Conservation (phyloP, 1,284 basidiomycete genomes). For the Boletus mariae region DNA sequence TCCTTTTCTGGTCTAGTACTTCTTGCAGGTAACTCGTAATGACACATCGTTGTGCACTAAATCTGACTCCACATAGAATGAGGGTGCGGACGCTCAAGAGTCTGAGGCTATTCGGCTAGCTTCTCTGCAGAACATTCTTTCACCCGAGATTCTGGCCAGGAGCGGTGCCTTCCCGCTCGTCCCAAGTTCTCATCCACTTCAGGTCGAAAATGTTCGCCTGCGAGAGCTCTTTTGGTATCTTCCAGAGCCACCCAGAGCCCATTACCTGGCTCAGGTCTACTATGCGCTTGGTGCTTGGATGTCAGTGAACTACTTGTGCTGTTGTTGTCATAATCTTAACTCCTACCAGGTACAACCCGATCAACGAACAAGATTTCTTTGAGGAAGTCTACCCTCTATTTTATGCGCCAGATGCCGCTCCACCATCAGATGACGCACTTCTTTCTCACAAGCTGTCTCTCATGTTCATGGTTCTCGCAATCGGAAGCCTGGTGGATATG, state of each 20-base stretch:
- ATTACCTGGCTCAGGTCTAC: conserved; percentile 59
- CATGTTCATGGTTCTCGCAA: conserved; percentile 72
- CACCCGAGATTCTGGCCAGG: conserved; percentile 57
- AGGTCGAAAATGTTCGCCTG: conserved; percentile 46
- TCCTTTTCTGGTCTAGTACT: conserved; percentile 46
- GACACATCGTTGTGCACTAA: conserved; percentile 4
- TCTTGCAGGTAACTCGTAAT: conserved; percentile 52
- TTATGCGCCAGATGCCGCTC: conserved; percentile 48
- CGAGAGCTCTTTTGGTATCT: conserved; percentile 66
- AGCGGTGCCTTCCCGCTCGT: conserved; percentile 66
- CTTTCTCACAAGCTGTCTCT: conserved; percentile 65
- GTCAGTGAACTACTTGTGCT: conserved; percentile 36
- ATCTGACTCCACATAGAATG: conserved; percentile 45
- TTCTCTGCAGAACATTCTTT: conserved; percentile 52
- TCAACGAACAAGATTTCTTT: conserved; percentile 63
- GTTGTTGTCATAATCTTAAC: conserved; percentile 8
- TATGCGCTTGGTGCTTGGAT: conserved; percentile 75
- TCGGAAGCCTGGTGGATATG: conserved; percentile 69
- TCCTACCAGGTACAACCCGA: conserved; percentile 66
- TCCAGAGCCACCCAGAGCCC: conserved; percentile 55
- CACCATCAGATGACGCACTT: conserved; percentile 53
- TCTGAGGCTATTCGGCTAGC: conserved; percentile 45
- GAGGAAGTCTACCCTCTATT: conserved; percentile 60
- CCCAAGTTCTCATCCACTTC: conserved; percentile 40
- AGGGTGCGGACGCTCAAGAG: conserved; percentile 49